phyloP scores from a whole-genome alignment of 1,284 basidiomycete genomes.

The Amylostereum chailletii region DNA sequence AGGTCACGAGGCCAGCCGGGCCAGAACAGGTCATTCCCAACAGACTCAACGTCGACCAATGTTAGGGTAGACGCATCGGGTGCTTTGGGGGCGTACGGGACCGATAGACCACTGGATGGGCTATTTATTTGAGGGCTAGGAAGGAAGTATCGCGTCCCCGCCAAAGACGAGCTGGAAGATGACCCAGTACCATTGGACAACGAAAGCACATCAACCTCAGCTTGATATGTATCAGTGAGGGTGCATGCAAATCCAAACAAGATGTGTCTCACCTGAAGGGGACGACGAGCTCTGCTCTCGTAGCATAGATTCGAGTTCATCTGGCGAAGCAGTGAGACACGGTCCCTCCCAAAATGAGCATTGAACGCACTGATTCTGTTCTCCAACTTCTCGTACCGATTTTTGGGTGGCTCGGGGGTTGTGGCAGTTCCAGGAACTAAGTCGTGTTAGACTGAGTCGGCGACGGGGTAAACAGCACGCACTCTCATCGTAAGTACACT shows the following conservation, averaged over 20 bases:
- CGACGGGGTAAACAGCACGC: not conserved
- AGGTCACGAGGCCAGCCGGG: slow-evolving; percentile 56
- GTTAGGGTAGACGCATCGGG: not conserved
- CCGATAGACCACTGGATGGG: too few relatives aligned
- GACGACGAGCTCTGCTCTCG: slow-evolving; percentile 18
- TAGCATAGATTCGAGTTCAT: slow-evolving; percentile 50
- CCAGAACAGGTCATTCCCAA: slow-evolving; percentile 28
- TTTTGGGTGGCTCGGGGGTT: slow-evolving; percentile 42
- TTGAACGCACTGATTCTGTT: slow-evolving; percentile 52
- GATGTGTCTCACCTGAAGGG: not conserved
- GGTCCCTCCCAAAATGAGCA: not conserved
- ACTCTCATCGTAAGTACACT: slow-evolving; percentile 24
- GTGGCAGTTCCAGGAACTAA: slow-evolving; percentile 31
- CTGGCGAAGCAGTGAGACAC: slow-evolving; percentile 23
- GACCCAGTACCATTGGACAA: not conserved
- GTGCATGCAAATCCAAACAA: not conserved
- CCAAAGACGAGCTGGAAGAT: not conserved
- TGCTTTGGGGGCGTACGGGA: too few relatives aligned
- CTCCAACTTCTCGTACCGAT: slow-evolving; percentile 52
- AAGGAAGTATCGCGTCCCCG: not conserved
- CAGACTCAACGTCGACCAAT: not conserved
- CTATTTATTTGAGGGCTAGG: not conserved
- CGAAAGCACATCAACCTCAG: not conserved
- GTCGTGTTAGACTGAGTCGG: not conserved
- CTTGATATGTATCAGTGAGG: not conserved